These are phyloP conservation scores for Elaeis oleifera DNA, from an alignment of 202 grass and related monocot genomes.

Conservation along the genomic window DNA sequence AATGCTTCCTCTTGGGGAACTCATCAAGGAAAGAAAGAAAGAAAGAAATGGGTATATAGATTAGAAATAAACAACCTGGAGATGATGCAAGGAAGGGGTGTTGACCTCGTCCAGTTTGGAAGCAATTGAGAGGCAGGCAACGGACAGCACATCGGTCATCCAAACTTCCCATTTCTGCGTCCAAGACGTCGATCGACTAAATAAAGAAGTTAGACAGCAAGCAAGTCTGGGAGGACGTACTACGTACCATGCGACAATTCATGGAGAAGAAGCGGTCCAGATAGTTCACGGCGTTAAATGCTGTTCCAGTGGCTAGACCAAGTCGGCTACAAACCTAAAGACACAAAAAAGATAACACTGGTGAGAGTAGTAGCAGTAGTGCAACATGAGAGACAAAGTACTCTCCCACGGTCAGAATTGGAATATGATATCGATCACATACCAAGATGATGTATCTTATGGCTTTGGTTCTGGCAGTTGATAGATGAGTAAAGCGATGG, in stretches of 20 bases:
- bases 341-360: neutral
- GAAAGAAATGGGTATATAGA: neutral
- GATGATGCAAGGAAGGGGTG: conserved; percentile 60
- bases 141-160: conserved; percentile 83
- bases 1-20: no score
- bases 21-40: no score
- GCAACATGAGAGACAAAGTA: neutral
- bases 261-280: conserved; percentile 78
- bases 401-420: neutral
- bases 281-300: conserved; percentile 69
- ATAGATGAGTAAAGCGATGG: conserved; percentile 3
- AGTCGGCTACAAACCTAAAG: conserved; percentile 44
- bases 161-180: conserved; percentile 59
- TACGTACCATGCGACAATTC: conserved; percentile 44
- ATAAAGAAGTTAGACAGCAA: no score
- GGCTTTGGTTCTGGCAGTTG: conserved; percentile 34
- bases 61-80: conserved; percentile 38
- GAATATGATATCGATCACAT: conserved; percentile 1
- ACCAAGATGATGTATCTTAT: conserved; percentile 56
- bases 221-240: neutral
- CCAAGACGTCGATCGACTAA: neutral
- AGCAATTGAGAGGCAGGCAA: conserved; percentile 67
- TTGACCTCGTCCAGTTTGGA: conserved; percentile 68
- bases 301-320: conserved; percentile 26
- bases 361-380: neutral